These are phyloP conservation scores for Hyparrhenia diplandra DNA, from an alignment of 176 grass and related monocot species.

Conservation along the genomic window DNA sequence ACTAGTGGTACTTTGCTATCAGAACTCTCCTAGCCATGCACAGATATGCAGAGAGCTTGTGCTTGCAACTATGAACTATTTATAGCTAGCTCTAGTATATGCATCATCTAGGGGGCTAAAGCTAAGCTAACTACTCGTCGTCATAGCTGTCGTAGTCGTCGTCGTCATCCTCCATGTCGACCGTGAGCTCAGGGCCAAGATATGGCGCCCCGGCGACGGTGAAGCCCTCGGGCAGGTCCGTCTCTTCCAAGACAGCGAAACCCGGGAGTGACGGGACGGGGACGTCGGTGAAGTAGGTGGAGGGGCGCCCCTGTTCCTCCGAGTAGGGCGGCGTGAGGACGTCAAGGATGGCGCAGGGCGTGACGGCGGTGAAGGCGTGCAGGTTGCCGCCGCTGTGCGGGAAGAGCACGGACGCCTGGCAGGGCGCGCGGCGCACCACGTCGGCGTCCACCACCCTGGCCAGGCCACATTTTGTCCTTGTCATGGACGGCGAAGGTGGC, in stretches of 20 bases:
- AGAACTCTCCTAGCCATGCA: no score
- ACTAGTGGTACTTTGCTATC: no score
- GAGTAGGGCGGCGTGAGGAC: constrained; percentile 78
- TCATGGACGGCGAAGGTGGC: background rate
- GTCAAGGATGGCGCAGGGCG: constrained; percentile 84
- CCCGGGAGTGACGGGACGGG: constrained; percentile 54
- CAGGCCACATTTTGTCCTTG: constrained; percentile 44
- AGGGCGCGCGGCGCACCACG: constrained; percentile 41
- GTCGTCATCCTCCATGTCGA: constrained; percentile 31
- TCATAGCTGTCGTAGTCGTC: constrained; percentile 1
- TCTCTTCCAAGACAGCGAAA: constrained; percentile 57
- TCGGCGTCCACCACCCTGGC: constrained; percentile 61
- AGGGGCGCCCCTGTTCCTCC: constrained; percentile 49
- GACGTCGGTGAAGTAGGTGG: constrained; percentile 59
- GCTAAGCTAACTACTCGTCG: background rate
- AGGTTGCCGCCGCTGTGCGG: constrained; percentile 78
- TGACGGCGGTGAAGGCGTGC: constrained; percentile 74
- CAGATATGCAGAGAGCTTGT: no score
- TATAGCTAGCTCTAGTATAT: no score
- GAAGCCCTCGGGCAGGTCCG: constrained; percentile 51
- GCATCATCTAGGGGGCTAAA: background rate
- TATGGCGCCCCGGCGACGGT: constrained; percentile 60
- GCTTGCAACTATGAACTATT: no score
- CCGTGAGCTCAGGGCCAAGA: constrained; percentile 51
- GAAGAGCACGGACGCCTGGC: constrained; percentile 70